Base-by-base conservation (phyloP, 2,329 filamentous ascomycete species). In the Cordyceps cateniannulata region DNA sequence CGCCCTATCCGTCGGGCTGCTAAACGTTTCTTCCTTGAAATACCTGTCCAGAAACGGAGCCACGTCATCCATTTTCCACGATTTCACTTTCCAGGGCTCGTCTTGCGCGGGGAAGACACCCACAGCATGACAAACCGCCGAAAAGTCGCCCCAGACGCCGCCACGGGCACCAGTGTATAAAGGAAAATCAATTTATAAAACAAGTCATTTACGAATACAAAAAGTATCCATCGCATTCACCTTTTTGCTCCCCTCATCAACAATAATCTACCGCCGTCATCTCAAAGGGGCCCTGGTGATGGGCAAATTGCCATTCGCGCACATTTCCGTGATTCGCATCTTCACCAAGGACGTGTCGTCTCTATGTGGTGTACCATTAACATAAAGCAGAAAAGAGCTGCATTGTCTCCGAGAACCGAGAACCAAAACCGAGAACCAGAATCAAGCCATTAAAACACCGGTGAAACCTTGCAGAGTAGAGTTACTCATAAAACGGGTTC, bases 161-260 rank as follows among this genome's bases (percentile, higher is more conserved):
- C 10, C 9, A 9, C 32, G 4, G 10, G 32, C 10, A 12, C 32
- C 32, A 9, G 32, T 51, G n/a, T 44, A 27, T 24, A 40, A 53
- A 53, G 4, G 9, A 48, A 53, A 38, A 55, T 54, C 14, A 38
- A 57, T 61, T 61, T 53, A 61, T 61, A 52, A 57, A 27, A 35
- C 44, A 16, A 61, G 47, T 47, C 52, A 58, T 61, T 29, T 61
- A 61, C 52, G 60, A 61, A 61, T 61, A 61, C 60, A 61, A 53
- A 35, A 25, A 38, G 58, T 54, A 54, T 60, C 40, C 22, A 45
- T 50, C 22, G 22, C 35, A 20, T 49, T 27, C 35, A 47, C 20
- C 24, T 48, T 53, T 48, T 25, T 54, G 24, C 27, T 40, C 25
- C 29, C 40, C 25, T 22, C 32, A 20, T 38, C 38, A 45, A 29